phyloP scores from a whole-genome alignment of 2,329 filamentous ascomycete genomes.

The Calonectria montana region DNA sequence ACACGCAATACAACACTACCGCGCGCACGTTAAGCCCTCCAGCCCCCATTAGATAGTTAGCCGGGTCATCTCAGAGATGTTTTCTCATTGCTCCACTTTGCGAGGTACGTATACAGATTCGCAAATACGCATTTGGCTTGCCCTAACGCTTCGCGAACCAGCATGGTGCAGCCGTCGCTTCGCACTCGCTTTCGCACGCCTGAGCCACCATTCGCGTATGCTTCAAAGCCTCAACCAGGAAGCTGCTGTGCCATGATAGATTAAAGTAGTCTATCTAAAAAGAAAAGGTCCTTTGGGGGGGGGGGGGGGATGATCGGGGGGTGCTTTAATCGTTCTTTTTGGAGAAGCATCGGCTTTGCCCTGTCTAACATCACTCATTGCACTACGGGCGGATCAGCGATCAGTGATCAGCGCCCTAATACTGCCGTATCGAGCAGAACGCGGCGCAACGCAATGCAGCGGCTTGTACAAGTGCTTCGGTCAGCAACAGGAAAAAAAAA shows the following conservation, averaged over 20 bases:
- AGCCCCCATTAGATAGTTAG: background rate
- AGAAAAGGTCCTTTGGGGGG: background rate
- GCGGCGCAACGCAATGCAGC: conserved; percentile 16
- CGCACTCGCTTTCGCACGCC: conserved; percentile 36
- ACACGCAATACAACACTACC: background rate
- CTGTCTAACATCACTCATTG: background rate
- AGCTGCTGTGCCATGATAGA: background rate
- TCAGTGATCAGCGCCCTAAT: conserved; percentile 13
- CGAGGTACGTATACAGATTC: background rate
- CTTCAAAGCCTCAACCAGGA: conserved; percentile 28
- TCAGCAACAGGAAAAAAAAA: conserved; percentile 30
- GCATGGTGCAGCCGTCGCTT: background rate
- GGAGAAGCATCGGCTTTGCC: background rate
- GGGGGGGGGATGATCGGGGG: background rate
- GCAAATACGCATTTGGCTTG: background rate
- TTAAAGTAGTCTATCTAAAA: background rate
- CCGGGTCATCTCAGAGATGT: background rate
- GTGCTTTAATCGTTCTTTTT: background rate
- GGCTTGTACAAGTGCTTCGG: conserved; percentile 16
- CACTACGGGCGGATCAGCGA: conserved; percentile 9
- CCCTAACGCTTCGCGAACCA: background rate
- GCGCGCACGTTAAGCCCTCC: background rate
- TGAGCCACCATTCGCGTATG: background rate
- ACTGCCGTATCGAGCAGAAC: conserved; percentile 5
- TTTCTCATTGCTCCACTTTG: conserved; percentile 2